phyloP scores from a whole-genome alignment of 345 rosid genomes.

The Ceriops zippeliana region DNA sequence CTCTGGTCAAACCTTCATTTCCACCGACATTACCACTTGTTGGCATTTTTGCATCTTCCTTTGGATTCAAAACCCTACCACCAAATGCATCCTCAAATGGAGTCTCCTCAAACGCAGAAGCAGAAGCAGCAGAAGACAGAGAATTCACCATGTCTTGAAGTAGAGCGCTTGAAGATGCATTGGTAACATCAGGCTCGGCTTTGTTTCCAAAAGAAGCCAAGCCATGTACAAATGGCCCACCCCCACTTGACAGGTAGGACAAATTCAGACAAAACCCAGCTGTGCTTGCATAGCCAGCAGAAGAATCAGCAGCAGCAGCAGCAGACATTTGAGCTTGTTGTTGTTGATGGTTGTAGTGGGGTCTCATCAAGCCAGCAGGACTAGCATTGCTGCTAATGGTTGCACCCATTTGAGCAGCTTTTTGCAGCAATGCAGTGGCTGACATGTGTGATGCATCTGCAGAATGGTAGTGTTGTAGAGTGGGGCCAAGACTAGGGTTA shows the following conservation, averaged over 20 bases:
- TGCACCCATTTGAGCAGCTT: constrained; percentile 81
- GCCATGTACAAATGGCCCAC: constrained; percentile 19
- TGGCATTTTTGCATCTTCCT: constrained; percentile 7
- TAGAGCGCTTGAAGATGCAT: constrained; percentile 21
- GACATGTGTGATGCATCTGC: constrained; percentile 57
- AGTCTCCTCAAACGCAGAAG: constrained; percentile 38
- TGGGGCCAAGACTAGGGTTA: constrained; percentile 47
- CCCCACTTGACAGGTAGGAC: constrained; percentile 29
- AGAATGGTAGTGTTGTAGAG: constrained; percentile 27
- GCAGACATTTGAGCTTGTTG: constrained; percentile 34
- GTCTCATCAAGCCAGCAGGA: constrained; percentile 19
- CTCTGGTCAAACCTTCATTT: constrained; percentile 69
- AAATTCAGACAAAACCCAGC: constrained; percentile 42
- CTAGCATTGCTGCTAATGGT: constrained; percentile 35
- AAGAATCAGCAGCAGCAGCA: constrained; percentile 24
- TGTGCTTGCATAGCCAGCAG: constrained; percentile 5
- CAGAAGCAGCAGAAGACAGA: constrained; percentile 22
- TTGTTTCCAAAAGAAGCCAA: constrained; percentile 32
- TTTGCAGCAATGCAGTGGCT: constrained; percentile 88
- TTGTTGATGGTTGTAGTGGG: constrained; percentile 35
- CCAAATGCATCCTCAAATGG: constrained; percentile 40
- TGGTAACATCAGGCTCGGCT: constrained; percentile 4
- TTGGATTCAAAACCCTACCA: constrained; percentile 43
- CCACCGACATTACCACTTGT: constrained; percentile 3
- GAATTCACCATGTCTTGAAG: constrained; percentile 53